Percentiles rank a stretch among this genome's conserved stretches.
Conservation (phyloP, 2,329 filamentous ascomycete genomes). For the Hypoxylon sp. region DNA sequence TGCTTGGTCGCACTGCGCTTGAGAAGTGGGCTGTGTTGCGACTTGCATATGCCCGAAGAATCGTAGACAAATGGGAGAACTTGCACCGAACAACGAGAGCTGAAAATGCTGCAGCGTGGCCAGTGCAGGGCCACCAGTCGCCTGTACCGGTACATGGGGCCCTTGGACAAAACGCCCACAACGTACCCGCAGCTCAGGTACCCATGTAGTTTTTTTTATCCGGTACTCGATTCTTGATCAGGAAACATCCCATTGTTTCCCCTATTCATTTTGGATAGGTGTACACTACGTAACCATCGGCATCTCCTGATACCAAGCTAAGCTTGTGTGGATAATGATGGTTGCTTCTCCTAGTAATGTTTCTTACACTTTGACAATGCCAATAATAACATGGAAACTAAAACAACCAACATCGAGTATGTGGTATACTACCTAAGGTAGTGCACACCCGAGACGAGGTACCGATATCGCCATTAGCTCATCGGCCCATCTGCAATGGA, state of each 20-base stretch:
- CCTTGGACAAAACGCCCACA: constrained; percentile 13
- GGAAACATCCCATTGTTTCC: constrained; percentile 30
- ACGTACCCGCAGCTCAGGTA: constrained; percentile 2
- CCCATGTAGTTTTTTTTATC: constrained; percentile 28
- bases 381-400: constrained; percentile 2
- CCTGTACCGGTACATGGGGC: constrained; percentile 29
- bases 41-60: constrained; percentile 51
- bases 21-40: constrained; percentile 53
- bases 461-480: constrained; percentile 34
- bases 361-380: constrained; percentile 6
- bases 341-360: constrained; percentile 10
- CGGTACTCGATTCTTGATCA: constrained; percentile 21
- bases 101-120: constrained; percentile 55
- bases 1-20: constrained; percentile 34
- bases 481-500: constrained; percentile 35
- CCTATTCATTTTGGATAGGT: constrained; percentile 25
- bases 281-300: constrained; percentile 12
- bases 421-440: constrained; percentile 10
- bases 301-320: constrained; percentile 4
- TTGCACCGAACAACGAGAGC: constrained; percentile 49
- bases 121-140: constrained; percentile 49
- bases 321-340: constrained; percentile 13
- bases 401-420: constrained; percentile 11
- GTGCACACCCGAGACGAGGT: constrained; percentile 21
- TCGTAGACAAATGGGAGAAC: constrained; percentile 51